A percentile compares a stretch with the other conserved stretches of the same genome.
Conservation (phyloP, 2,329 filamentous ascomycete genomes). For the Xylariaceae sp. region DNA sequence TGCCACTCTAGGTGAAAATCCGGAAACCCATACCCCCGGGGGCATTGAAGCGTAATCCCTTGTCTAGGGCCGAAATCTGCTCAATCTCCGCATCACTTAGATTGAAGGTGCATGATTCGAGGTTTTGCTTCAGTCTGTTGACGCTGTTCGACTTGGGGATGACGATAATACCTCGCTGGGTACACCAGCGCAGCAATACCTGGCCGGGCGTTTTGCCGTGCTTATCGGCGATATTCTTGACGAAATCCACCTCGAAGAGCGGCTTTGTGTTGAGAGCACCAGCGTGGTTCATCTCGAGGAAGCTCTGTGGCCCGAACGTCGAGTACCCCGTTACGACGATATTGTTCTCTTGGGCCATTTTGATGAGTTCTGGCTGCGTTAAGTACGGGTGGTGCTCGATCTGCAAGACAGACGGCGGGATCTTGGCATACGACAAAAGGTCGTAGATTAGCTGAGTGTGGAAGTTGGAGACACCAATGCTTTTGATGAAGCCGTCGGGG, state of each 20-base stretch:
- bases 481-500: slow-evolving; percentile 69
- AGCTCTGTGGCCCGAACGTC: slow-evolving; percentile 63
- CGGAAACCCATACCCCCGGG: slow-evolving; percentile 44
- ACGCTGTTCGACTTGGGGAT: slow-evolving; percentile 67
- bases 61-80: slow-evolving; percentile 57
- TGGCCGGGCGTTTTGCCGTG: slow-evolving; percentile 66
- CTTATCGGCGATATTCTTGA: slow-evolving; percentile 61
- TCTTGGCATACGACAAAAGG: slow-evolving; percentile 76
- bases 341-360: slow-evolving; percentile 61
- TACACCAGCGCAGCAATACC: slow-evolving; percentile 69
- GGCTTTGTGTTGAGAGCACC: slow-evolving; percentile 36
- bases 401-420: slow-evolving; percentile 78
- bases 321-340: slow-evolving; percentile 68
- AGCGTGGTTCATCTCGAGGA: slow-evolving; percentile 39
- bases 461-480: slow-evolving; percentile 86
- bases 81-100: slow-evolving; percentile 59
- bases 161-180: slow-evolving; percentile 64
- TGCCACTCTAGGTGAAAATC: slow-evolving; percentile 39
- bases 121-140: slow-evolving; percentile 56
- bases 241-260: slow-evolving; percentile 43
- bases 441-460: slow-evolving; percentile 78
- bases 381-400: slow-evolving; percentile 88
- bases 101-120: slow-evolving; percentile 60
- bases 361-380: slow-evolving; percentile 59
- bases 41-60: slow-evolving; percentile 62